Conservation (phyloP, 345 rosid species). For the Mallotus nudiflorus region DNA sequence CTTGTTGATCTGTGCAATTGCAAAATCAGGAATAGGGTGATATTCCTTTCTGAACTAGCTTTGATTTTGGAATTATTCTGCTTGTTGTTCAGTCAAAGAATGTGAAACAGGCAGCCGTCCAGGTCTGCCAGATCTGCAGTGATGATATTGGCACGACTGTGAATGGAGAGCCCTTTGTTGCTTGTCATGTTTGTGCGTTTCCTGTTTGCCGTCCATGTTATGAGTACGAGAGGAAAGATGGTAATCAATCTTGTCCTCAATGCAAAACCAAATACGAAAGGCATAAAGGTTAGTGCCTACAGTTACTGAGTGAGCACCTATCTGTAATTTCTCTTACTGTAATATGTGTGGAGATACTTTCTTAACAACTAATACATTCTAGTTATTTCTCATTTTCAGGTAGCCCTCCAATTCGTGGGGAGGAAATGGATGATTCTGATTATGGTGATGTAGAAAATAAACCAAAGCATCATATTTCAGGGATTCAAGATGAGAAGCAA, state of each 20-base stretch:
- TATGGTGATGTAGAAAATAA: slow-evolving; percentile 9
- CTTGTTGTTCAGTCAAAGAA: slow-evolving; percentile 12
- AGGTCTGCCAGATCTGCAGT: slow-evolving; percentile 42
- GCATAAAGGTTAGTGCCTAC: slow-evolving; percentile 28
- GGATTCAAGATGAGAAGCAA: slow-evolving; percentile 16
- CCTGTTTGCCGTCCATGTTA: slow-evolving; percentile 48
- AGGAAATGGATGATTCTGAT: slow-evolving; percentile 21
- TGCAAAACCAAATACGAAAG: slow-evolving; percentile 46
- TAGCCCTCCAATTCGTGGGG: slow-evolving; percentile 24
- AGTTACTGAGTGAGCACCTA: too few relatives aligned
- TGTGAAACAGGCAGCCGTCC: slow-evolving; percentile 11
- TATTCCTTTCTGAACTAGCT: not conserved
- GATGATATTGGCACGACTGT: slow-evolving; percentile 31
- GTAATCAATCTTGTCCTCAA: slow-evolving; percentile 43
- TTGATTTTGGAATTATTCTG: not conserved
- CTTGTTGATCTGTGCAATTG: not conserved
- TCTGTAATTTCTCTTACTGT: not conserved
- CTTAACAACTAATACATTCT: not conserved
- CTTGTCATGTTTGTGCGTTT: slow-evolving; percentile 43
- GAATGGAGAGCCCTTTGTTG: slow-evolving; percentile 38
- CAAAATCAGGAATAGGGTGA: not conserved
- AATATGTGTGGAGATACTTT: not conserved
- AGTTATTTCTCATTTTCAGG: slow-evolving; percentile 12
- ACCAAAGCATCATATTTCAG: slow-evolving; percentile 9
- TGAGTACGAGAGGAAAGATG: slow-evolving; percentile 46